Base-by-base conservation (phyloP, 2,329 filamentous ascomycete species). In the Cyanodermella asteris region DNA sequence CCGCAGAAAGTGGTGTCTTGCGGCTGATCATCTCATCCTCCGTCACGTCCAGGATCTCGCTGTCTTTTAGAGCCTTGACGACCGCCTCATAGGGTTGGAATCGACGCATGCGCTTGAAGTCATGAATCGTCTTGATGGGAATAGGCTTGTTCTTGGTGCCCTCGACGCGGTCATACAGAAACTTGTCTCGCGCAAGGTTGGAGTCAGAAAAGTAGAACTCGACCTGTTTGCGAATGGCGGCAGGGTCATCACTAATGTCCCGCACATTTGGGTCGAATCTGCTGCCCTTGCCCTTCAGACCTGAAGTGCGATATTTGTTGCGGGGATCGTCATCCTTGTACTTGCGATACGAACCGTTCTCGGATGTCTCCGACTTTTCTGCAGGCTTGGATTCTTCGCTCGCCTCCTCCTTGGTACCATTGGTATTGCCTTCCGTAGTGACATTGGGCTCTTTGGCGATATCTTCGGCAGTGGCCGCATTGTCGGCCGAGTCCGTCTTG, bases 161-260 rank as follows among this genome's bases (percentile, higher is more conserved):
- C 19, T 71, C 73, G 28, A 78, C 75, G 41, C 71, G 60, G 34
- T 68, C 60, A 56, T 81, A 76, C 38, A 97, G 63, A 55, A 78
- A 91, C 47, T 80, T 75, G 52, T 97, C 90, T 41, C 68, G 70
- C 25, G 74, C 72, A 18, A 97, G 66, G 52, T 93, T 93, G 41
- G 72, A 76, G 48, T 90, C 76, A 41, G 76, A 76, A 52, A 93
- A 91, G 61, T 93, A 93, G 51, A 91, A 93, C 46, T 93, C 81
- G 39, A 91, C 77, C 61, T 90, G 82, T 43, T 72, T 72, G 46
- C 78, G 73, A 41, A 93, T 91, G 50, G 74, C 65, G 13, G 59
- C 60, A 2, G 75, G 75, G 47, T 93, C 77, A 38, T 74, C 69
- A 13, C 72, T 73, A 18, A 7, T 15, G 15, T 5, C 16, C 11